Conservation (phyloP, 2,329 filamentous ascomycete species). For the Teratosphaeria viscida region DNA sequence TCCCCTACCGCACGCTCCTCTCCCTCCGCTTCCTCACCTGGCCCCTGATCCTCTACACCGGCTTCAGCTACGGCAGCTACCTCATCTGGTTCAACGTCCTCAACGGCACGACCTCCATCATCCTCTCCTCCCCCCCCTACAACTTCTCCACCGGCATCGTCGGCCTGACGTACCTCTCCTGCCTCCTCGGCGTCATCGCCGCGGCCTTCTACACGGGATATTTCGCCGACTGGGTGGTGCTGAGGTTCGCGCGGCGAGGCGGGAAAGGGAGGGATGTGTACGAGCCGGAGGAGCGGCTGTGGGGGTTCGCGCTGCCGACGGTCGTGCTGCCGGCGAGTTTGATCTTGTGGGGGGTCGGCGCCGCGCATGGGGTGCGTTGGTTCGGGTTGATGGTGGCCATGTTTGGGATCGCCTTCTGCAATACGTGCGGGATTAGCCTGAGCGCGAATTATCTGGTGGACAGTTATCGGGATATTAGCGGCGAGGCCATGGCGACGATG, state of each 20-base stretch:
- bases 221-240: conserved; percentile 26
- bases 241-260: conserved; percentile 25
- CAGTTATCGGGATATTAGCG: conserved; percentile 35
- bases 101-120: conserved; percentile 32
- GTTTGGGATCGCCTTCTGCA: conserved; percentile 16
- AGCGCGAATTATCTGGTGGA: conserved; percentile 39
- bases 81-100: conserved; percentile 37
- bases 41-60: conserved; percentile 30
- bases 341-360: conserved; percentile 43
- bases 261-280: conserved; percentile 27
- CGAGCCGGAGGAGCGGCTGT: conserved; percentile 33
- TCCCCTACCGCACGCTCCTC: conserved; percentile 19
- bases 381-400: conserved; percentile 38
- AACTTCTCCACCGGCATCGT: conserved; percentile 29
- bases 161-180: conserved; percentile 28
- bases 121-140: conserved; percentile 28
- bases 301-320: conserved; percentile 30
- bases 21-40: conserved; percentile 29
- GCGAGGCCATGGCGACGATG: conserved; percentile 35
- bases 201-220: conserved; percentile 27
- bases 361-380: conserved; percentile 36
- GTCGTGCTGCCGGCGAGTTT: conserved; percentile 35
- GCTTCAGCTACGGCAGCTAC: conserved; percentile 32
- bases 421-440: conserved; percentile 8
- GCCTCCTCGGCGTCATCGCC: conserved; percentile 27